Evolutionary conservation across 441 rosid species (phyloP).

Genomic region (Bruguiera hainesii): DNA sequence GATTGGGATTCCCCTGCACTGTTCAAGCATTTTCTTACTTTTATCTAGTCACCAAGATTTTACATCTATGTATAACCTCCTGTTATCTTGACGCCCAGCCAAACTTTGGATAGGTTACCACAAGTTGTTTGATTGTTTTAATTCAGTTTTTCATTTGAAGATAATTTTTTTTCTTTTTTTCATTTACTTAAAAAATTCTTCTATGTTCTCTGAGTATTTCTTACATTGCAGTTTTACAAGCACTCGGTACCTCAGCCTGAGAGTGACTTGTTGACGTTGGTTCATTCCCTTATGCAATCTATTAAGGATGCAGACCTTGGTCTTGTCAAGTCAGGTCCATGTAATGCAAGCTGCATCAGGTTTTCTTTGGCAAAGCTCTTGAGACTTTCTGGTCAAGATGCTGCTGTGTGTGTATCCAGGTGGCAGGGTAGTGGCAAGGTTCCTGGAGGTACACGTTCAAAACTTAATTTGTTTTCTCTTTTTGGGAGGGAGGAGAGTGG

Average conservation of each 20-base stretch:
- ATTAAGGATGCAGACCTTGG: conserved; percentile 56
- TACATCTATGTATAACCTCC: too few species aligned
- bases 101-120: too few species aligned
- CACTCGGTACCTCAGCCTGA: conserved; percentile 51
- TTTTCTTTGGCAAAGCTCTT: conserved; percentile 70
- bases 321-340: conserved; percentile 50
- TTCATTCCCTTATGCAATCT: conserved; percentile 56
- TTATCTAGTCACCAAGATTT: too few species aligned
- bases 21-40: too few species aligned
- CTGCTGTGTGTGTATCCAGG: conserved; percentile 77
- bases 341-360: conserved; percentile 81
- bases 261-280: conserved; percentile 48
- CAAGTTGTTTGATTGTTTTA: too few species aligned
- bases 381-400: conserved; percentile 76
- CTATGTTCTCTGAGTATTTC: neutral
- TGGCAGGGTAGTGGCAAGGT: conserved; percentile 90
- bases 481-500: neutral
- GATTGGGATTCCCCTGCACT: too few species aligned
- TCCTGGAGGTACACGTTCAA: conserved; percentile 67
- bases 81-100: too few species aligned
- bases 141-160: neutral
- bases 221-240: conserved; percentile 52
- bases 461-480: conserved; percentile 1
- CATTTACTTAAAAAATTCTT: neutral
- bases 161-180: neutral